These are phyloP conservation scores for Mallotus japonicus DNA, from an alignment of 441 rosid species.

Conservation along the genomic window DNA sequence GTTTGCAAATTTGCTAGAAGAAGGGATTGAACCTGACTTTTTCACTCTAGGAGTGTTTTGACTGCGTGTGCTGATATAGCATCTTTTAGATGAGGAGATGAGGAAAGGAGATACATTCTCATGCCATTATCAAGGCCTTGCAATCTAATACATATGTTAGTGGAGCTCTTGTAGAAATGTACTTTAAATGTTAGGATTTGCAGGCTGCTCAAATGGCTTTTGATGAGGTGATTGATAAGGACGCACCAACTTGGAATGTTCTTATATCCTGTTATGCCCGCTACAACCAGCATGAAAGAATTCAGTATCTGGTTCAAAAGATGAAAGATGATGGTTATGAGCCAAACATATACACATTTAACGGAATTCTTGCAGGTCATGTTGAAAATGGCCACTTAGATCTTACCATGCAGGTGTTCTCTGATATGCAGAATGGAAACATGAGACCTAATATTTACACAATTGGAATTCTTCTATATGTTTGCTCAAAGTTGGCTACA, in stretches of 20 bases:
- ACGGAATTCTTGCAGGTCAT: slow-evolving; percentile 54
- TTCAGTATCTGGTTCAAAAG: slow-evolving; percentile 34
- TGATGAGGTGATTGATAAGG: slow-evolving; percentile 42
- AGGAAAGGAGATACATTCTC: slow-evolving; percentile 50
- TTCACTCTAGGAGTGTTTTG: slow-evolving; percentile 59
- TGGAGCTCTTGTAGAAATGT: slow-evolving; percentile 68
- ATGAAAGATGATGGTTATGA: slow-evolving; percentile 53
- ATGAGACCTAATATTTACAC: slow-evolving; percentile 29
- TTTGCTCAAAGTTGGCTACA: slow-evolving; percentile 29
- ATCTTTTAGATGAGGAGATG: slow-evolving; percentile 32
- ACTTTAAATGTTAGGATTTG: slow-evolving; percentile 41
- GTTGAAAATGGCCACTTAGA: slow-evolving; percentile 47
- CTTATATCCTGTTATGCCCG: slow-evolving; percentile 54
- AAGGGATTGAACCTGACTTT: slow-evolving; percentile 42
- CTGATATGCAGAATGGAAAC: slow-evolving; percentile 21
- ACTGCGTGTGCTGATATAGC: slow-evolving; percentile 49
- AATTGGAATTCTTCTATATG: slow-evolving; percentile 26
- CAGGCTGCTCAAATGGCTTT: slow-evolving; percentile 51
- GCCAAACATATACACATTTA: slow-evolving; percentile 61
- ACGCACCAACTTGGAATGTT: slow-evolving; percentile 57
- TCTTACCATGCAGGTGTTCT: slow-evolving; percentile 31
- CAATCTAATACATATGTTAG: slow-evolving; percentile 56
- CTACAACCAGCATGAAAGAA: slow-evolving; percentile 32
- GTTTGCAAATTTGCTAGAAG: slow-evolving; percentile 37
- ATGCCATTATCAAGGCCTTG: slow-evolving; percentile 44